These are phyloP conservation scores for Fonsecaea nubica DNA, from an alignment of 2,329 filamentous ascomycete genomes.

Conservation along the genomic window DNA sequence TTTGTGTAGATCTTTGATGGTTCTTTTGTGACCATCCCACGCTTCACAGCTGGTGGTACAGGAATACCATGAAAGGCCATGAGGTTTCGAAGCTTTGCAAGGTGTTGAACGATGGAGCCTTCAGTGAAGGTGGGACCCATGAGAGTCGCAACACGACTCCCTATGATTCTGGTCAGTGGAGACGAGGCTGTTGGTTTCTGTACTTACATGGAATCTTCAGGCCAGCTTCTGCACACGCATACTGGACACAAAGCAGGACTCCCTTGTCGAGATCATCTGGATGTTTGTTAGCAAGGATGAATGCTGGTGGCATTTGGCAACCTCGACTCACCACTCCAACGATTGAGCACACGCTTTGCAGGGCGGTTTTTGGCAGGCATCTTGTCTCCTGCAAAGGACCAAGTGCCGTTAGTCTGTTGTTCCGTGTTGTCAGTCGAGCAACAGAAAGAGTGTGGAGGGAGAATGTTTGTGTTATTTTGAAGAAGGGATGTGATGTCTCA, in stretches of 20 bases:
- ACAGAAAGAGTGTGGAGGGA: background rate
- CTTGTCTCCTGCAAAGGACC: constrained; percentile 1
- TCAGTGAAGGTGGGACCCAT: constrained; percentile 52
- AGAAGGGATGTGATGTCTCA: background rate
- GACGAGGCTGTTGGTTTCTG: background rate
- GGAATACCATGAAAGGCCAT: constrained; percentile 42
- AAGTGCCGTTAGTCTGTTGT: constrained; percentile 10
- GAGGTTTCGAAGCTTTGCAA: constrained; percentile 52
- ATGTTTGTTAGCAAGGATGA: constrained; percentile 32
- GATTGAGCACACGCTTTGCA: constrained; percentile 48
- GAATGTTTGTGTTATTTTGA: background rate
- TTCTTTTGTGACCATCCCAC: constrained; percentile 42
- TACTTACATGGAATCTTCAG: constrained; percentile 52
- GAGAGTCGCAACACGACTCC: constrained; percentile 46
- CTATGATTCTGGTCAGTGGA: constrained; percentile 20
- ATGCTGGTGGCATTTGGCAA: background rate
- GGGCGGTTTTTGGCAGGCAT: constrained; percentile 38
- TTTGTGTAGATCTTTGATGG: constrained; percentile 37
- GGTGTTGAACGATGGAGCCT: constrained; percentile 55
- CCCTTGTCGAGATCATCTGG: constrained; percentile 53
- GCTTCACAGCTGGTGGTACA: constrained; percentile 51
- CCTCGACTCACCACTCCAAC: constrained; percentile 50
- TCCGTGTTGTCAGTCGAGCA: background rate
- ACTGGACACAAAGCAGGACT: constrained; percentile 52
- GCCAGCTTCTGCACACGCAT: constrained; percentile 47